Base-by-base conservation (phyloP, 495 filamentous ascomycete genomes). In the Trichoderma reesei region DNA sequence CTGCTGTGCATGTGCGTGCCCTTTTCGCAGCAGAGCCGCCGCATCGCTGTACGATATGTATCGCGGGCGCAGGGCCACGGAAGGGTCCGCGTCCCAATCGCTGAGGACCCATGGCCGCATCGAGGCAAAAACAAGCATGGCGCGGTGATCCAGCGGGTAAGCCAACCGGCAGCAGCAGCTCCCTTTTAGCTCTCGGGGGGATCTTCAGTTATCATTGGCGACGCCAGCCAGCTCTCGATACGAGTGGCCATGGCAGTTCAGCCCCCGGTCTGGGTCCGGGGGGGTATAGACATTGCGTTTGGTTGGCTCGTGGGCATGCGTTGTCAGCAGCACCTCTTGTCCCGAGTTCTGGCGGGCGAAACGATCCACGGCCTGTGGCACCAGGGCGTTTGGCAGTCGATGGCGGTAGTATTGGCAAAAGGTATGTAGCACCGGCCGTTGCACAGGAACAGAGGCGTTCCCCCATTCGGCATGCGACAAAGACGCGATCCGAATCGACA, bases 241-340 rank as follows among this genome's bases (percentile, higher is more conserved):
- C 51, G 51, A 56, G 10, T 4, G 14, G 16, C 13, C 20, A 31
- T 56, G 51, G 51, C 20, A 11, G 44, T 48, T 56, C 20, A 31
- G 31, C 51, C 48, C 48, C 37, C 51, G 31, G 51, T n/a, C 31
- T 4, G 9, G 18, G 18, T 9, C 51, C 5, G 51, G 51, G 51
- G 51, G 51, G 9, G n/a, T n/a, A n/a, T n/a, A n/a, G 16, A n/a
- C 16, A 46, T 46, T 39, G 37, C 44, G 51, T 31, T 56, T n/a
- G 51, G 51, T 56, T 39, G 51, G 51, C 51, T 56, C 51, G 46
- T 51, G 46, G 46, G n/a, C 46, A 26, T 26, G 51, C 51, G 14
- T 56, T 56, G 51, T 56, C 51, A 56, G 51, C 51, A 56, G 31
- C 20, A 14, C 37, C 10, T 10, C 10, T 14, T 46, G 42, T 5